phyloP scores from a whole-genome alignment of 139 green algal species.

The Auxenochlorella pyrenoidosa region DNA sequence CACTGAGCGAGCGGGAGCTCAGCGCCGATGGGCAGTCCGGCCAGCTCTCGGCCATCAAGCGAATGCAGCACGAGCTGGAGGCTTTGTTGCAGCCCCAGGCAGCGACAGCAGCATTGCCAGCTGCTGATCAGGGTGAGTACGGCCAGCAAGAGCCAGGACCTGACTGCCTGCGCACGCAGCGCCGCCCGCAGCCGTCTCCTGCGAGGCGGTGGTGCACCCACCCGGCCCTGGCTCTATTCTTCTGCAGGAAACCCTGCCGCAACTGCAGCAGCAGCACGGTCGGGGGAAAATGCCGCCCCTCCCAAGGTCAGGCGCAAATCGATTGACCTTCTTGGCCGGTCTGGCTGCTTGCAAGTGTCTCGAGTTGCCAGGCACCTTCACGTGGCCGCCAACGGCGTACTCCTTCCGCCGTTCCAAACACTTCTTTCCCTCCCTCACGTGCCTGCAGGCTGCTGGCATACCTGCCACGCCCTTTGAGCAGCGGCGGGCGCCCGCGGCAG shows the following conservation, averaged over 20 bases:
- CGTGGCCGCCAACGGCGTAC: too few relatives aligned
- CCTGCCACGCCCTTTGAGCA: slow-evolving; percentile 39
- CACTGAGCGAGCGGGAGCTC: not conserved
- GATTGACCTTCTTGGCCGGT: too few relatives aligned
- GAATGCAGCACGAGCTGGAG: not conserved
- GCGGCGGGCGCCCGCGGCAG: not conserved
- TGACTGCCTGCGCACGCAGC: not conserved
- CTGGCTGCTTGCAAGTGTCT: too few relatives aligned
- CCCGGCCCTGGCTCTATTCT: too few relatives aligned
- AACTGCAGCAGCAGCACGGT: too few relatives aligned
- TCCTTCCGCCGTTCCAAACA: too few relatives aligned
- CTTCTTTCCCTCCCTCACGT: not conserved
- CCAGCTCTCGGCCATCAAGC: not conserved
- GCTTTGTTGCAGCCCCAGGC: slow-evolving; percentile 24
- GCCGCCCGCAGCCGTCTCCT: not conserved
- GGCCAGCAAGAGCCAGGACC: not conserved
- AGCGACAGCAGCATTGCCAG: not conserved
- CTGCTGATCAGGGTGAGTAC: not conserved
- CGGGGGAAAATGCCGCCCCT: too few relatives aligned
- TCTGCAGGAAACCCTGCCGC: too few relatives aligned
- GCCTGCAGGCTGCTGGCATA: not conserved
- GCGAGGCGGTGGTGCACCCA: too few relatives aligned
- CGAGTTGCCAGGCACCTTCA: too few relatives aligned
- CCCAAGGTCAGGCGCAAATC: too few relatives aligned
- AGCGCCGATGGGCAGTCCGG: not conserved